phyloP scores from a whole-genome alignment of 2,329 filamentous ascomycete genomes.

The Botrytis sinoallii region DNA sequence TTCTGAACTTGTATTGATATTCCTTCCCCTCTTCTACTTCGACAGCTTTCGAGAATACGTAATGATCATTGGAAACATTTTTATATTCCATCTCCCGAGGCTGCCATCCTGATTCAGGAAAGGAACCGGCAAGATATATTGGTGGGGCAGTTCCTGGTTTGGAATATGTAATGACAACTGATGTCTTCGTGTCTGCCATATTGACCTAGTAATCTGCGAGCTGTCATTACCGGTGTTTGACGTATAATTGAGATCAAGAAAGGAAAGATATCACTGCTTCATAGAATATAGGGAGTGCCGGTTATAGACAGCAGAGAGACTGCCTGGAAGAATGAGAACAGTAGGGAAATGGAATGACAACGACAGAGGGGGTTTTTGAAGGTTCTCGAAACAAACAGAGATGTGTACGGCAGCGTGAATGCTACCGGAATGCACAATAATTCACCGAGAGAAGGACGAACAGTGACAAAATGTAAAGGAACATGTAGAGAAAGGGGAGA shows the following conservation, averaged over 20 bases:
- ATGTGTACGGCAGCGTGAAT: not conserved
- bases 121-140: constrained; percentile 67
- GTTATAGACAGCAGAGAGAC: not conserved
- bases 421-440: not conserved
- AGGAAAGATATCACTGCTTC: not conserved
- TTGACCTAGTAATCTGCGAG: constrained; percentile 6
- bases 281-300: not conserved
- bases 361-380: not conserved
- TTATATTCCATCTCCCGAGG: constrained; percentile 61
- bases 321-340: not conserved
- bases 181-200: constrained; percentile 16
- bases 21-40: constrained; percentile 53
- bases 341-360: not conserved
- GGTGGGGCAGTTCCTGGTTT: constrained; percentile 61
- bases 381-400: not conserved
- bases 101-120: constrained; percentile 65
- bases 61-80: constrained; percentile 46
- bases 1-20: constrained; percentile 73
- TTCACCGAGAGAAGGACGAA: not conserved
- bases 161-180: constrained; percentile 52
- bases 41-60: constrained; percentile 57
- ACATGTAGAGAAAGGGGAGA: not conserved
- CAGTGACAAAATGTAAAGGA: not conserved
- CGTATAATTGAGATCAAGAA: not conserved
- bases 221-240: constrained; percentile 6